Evolutionary conservation across 345 rosid genomes (phyloP).

Genomic region (Streptanthus diversifolius): DNA sequence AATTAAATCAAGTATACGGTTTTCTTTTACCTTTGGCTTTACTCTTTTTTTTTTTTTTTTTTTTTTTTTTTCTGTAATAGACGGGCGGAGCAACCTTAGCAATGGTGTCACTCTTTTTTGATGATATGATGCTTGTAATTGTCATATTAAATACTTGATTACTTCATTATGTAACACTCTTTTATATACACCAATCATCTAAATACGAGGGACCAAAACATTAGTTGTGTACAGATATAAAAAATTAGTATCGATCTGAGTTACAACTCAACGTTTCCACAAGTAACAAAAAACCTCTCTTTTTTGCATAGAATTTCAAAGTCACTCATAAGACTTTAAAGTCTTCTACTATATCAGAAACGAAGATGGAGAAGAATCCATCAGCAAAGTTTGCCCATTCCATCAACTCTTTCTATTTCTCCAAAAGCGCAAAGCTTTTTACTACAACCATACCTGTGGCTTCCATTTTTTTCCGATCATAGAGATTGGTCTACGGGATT

Average conservation of each 20-base stretch:
- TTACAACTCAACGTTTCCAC: slow-evolving; percentile 10
- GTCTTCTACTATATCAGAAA: not conserved
- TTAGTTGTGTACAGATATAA: not conserved
- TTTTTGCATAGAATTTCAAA: not conserved
- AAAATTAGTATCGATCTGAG: not conserved
- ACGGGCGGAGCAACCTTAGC: too few relatives aligned
- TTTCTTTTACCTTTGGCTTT: too few relatives aligned
- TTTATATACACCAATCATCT: not conserved
- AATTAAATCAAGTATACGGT: too few relatives aligned
- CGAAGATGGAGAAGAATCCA: not conserved
- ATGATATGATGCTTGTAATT: too few relatives aligned
- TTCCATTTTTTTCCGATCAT: slow-evolving; percentile 19
- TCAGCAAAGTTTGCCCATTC: not conserved
- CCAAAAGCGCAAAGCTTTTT: not conserved
- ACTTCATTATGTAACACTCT: too few relatives aligned
- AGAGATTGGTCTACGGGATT: slow-evolving; percentile 54
- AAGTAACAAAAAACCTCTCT: slow-evolving; percentile 4
- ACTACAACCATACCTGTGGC: not conserved
- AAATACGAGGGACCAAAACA: not conserved
- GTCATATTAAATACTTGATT: too few relatives aligned
- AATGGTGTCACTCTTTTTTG: too few relatives aligned
- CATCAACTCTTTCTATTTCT: not conserved
- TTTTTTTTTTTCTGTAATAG: too few relatives aligned
- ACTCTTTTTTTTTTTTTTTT: too few relatives aligned
- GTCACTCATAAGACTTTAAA: not conserved